phyloP scores from a whole-genome alignment of 1,139 yeast species.

The Komagataea norvegica region DNA sequence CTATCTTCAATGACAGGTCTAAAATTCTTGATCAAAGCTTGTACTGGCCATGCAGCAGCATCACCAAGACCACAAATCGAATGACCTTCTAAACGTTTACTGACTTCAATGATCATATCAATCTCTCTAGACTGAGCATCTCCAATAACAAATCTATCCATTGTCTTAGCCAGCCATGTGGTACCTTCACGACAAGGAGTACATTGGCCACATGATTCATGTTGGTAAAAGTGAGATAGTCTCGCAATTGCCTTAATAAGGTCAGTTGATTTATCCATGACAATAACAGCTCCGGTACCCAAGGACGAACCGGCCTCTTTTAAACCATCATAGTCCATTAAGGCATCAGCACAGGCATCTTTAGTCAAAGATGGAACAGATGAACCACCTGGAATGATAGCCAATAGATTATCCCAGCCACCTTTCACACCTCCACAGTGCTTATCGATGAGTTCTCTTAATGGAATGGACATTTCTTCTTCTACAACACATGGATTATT shows the following conservation, averaged over 20 bases:
- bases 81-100: constrained; percentile 84
- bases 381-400: constrained; percentile 85
- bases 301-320: constrained; percentile 81
- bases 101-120: constrained; percentile 75
- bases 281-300: constrained; percentile 91
- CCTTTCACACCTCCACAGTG: constrained; percentile 90
- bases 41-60: constrained; percentile 92
- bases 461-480: constrained; percentile 88
- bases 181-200: constrained; percentile 96
- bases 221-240: constrained; percentile 76
- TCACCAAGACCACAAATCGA: constrained; percentile 90
- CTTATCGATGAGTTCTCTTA: constrained; percentile 72
- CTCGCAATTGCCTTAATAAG: constrained; percentile 81
- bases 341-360: constrained; percentile 57
- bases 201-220: constrained; percentile 91
- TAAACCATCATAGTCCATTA: constrained; percentile 84
- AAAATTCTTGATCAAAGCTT: constrained; percentile 78
- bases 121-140: constrained; percentile 78
- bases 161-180: constrained; percentile 75
- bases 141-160: constrained; percentile 75
- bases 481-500: constrained; percentile 90
- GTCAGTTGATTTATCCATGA: constrained; percentile 81
- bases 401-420: constrained; percentile 86
- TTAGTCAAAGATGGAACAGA: constrained; percentile 79
- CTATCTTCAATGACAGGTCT: constrained; percentile 77